Evolutionary conservation across 805 yeast genomes (phyloP).

Genomic region (Wickerhamiella dianesei): DNA sequence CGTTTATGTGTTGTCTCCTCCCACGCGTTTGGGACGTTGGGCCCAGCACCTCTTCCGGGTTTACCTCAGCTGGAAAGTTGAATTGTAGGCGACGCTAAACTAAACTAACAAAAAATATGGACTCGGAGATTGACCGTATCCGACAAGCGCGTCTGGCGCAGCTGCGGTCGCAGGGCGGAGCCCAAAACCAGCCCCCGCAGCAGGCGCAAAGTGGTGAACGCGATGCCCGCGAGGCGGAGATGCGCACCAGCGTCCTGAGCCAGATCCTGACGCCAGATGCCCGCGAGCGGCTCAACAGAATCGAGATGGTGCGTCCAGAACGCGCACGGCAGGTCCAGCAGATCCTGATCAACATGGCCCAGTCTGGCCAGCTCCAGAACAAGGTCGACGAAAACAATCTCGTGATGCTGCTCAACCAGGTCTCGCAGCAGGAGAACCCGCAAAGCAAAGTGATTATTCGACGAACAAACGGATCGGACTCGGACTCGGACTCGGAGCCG

Average conservation of each 20-base stretch:
- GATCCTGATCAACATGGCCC: slow-evolving; percentile 55
- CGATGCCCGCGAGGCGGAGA: slow-evolving; percentile 26
- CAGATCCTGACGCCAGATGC: slow-evolving; percentile 74
- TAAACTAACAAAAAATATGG: not conserved
- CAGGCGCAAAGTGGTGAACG: not conserved
- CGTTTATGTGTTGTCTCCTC: no score
- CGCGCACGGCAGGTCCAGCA: slow-evolving; percentile 81
- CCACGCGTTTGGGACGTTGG: not conserved
- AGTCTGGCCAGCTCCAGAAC: slow-evolving; percentile 59
- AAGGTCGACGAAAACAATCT: slow-evolving; percentile 73
- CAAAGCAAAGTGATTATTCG: slow-evolving; percentile 33
- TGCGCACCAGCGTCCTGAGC: slow-evolving; percentile 33
- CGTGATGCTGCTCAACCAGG: slow-evolving; percentile 68
- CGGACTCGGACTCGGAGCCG: slow-evolving; percentile 29
- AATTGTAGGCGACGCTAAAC: no score
- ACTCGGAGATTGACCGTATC: slow-evolving; percentile 76
- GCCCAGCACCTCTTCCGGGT: not conserved
- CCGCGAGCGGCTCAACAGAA: slow-evolving; percentile 74
- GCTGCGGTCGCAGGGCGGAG: slow-evolving; percentile 33
- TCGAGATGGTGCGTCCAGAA: slow-evolving; percentile 80
- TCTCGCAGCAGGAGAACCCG: slow-evolving; percentile 56
- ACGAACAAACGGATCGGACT: slow-evolving; percentile 27
- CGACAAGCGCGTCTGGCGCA: slow-evolving; percentile 87
- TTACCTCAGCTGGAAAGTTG: no score
- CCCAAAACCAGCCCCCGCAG: not conserved